Percentiles rank a stretch among this genome's conserved stretches.
Evolutionary conservation across 495 filamentous ascomycete genomes (phyloP).

Genomic region (Elasticomyces elasticus): DNA sequence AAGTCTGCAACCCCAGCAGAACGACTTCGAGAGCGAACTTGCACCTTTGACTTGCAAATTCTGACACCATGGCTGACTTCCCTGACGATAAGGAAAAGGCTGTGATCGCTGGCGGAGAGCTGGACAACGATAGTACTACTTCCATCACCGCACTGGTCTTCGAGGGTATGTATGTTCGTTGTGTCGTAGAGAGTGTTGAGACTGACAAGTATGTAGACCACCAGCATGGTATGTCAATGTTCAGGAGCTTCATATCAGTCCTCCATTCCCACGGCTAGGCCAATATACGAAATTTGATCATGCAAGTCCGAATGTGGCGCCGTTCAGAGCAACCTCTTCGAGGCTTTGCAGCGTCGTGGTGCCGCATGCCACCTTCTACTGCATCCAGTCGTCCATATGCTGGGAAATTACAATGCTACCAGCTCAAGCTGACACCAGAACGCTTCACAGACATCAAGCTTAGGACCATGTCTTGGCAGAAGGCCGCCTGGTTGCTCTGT

Average conservation of each 20-base stretch:
- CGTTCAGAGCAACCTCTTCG: too few species aligned
- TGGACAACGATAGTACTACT: neutral
- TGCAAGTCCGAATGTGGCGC: too few species aligned
- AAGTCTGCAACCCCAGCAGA: neutral
- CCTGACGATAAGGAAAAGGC: neutral
- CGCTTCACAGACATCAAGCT: slow-evolving; percentile 7
- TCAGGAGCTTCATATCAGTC: neutral
- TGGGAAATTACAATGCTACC: too few species aligned
- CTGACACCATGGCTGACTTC: neutral
- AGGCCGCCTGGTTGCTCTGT: slow-evolving; percentile 76
- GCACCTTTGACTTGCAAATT: neutral
- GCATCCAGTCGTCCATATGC: too few species aligned
- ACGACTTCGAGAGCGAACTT: neutral
- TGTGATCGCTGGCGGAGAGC: neutral
- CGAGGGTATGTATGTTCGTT: neutral
- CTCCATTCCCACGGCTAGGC: too few species aligned
- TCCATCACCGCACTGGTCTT: neutral
- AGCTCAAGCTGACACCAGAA: neutral
- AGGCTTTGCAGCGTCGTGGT: too few species aligned
- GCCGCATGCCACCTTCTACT: too few species aligned
- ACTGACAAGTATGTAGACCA: neutral
- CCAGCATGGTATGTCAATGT: neutral
- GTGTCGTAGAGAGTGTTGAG: neutral
- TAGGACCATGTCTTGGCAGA: slow-evolving; percentile 16
- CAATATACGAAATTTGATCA: too few species aligned